Evolutionary conservation across 1,284 basidiomycete genomes (phyloP).

Genomic region (Mycena sp.): DNA sequence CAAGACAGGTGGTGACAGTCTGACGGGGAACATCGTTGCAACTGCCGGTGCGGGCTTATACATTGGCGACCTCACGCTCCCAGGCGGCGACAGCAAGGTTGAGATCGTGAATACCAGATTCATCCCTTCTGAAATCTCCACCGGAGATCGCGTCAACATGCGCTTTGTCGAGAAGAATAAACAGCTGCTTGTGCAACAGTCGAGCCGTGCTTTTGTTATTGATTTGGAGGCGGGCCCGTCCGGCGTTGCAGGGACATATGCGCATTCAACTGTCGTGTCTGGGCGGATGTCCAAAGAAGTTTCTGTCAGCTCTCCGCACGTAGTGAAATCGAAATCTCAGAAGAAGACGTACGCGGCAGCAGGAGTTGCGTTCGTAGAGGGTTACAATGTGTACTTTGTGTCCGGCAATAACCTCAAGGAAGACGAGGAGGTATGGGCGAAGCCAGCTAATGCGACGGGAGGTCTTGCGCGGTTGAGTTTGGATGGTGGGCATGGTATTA

Average conservation of each 20-base stretch:
- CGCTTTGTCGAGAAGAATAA: slow-evolving; percentile 60
- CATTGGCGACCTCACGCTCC: slow-evolving; percentile 64
- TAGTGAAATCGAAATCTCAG: slow-evolving; percentile 36
- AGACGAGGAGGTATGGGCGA: slow-evolving; percentile 67
- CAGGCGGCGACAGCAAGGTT: slow-evolving; percentile 44
- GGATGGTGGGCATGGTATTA: slow-evolving; percentile 76
- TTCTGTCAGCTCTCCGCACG: slow-evolving; percentile 40
- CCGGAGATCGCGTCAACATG: slow-evolving; percentile 52
- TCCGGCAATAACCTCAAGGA: slow-evolving; percentile 48
- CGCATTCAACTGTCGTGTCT: slow-evolving; percentile 57
- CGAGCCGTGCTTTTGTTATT: slow-evolving; percentile 59
- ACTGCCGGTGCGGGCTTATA: slow-evolving; percentile 71
- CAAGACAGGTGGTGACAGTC: slow-evolving; percentile 63
- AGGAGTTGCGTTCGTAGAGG: slow-evolving; percentile 70
- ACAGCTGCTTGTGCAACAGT: slow-evolving; percentile 68
- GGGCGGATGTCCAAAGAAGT: slow-evolving; percentile 68
- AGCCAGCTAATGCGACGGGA: slow-evolving; percentile 70
- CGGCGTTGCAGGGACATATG: slow-evolving; percentile 58
- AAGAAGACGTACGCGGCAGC: slow-evolving; percentile 37
- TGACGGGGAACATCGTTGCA: slow-evolving; percentile 72
- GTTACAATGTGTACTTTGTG: slow-evolving; percentile 69
- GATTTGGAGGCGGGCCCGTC: slow-evolving; percentile 56
- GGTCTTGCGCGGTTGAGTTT: slow-evolving; percentile 68
- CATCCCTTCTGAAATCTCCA: slow-evolving; percentile 55
- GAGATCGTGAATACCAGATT: slow-evolving; percentile 50